Evolutionary conservation across 2,329 filamentous ascomycete genomes (phyloP), one percentile per base, ranked within the genome.

Genomic region (Xylaria multiplex): DNA sequence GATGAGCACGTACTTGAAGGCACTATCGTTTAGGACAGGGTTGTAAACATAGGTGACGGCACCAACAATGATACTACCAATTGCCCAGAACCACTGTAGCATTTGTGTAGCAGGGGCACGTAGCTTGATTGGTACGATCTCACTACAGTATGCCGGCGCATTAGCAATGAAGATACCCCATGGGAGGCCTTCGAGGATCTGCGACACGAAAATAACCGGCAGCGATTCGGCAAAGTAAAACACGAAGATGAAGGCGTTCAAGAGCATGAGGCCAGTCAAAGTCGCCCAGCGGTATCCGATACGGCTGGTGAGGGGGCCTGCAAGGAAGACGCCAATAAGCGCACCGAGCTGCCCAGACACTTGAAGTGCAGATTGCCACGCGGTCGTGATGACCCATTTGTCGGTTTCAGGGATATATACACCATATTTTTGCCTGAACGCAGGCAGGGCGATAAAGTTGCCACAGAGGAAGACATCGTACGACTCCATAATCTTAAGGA

Each of bases 151-250:
- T 6, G 88, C 87, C 0, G 88, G 88, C 4, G 87, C 83, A 74
- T 89, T 89, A 74, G 87, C 86, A 70, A 89, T 88, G 76, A 90
- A 90, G 72, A 90, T 84, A 30, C 88, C 88, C 88, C 88, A 90
- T 2, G 88, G 88, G 4, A 90, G 73, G 66, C 88, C 88, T 75
- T 88, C 86, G 53, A 90, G 81, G 61, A 87, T 77, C 79, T 90
- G 87, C 43, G 82, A 79, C 4, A 81, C 81, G 71, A 88, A 83
- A 65, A 85, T 77, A 68, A 85, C 76, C 1, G 75, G 71, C 6
- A 80, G 74, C 59, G 77, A 80, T 64, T 82, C 74, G 70, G 75
- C 83, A 63, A 83, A 85, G 71, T 79, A 85, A 68, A 82, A 81
- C 55, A 77, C 74, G 72, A 89, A 86, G 77, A 88, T 88, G 71